Base-by-base conservation (phyloP, 108 stramenopile species). In the Tribonema minus region DNA sequence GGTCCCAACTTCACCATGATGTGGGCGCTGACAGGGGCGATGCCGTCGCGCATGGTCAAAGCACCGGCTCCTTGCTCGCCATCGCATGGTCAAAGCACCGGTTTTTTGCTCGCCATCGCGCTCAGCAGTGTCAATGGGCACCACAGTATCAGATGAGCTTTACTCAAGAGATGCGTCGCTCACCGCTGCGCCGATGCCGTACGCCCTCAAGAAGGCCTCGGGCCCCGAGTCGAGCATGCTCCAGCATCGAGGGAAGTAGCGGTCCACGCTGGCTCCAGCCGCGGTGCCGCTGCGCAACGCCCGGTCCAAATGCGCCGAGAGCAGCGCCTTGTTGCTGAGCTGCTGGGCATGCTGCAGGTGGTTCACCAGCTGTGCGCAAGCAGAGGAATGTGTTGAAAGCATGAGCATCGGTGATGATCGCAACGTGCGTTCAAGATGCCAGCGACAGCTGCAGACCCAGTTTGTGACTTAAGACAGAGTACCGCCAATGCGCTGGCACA, bases 311-410 rank as follows among this genome's bases (percentile, higher is more conserved):
- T 75, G 74, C 6, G 37, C 63, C 25, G 39, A 35, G 39, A 75
- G 74, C 31, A 63, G 40, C 35, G 74, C 74, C 46, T 75, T 75
- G 74, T 75, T 75, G 54, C 64, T 75, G 74, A 75, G 74, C 27
- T 75, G 62, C 46, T 75, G 74, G 7, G 74, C 64, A 36, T 75
- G 64, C 37, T 28, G 46, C 2, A 75, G 37, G 65, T 75, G 74
- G 62, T 75, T 75, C 1, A 75, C 54, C 28, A 66, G 66, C 74
- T 75, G 74, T 2, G 23, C 27, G 25, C 4, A 68, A 2, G 3
- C 36, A 31, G 15, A 38, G 23, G 67, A 30, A 2, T 2, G 25
- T 26, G 65, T 4, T 1, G 25, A 0, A 37, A 15, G 37, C 1
- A 15, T 2, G 1, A 5, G 0, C 1, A 7, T 9, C 7, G 29